These are phyloP conservation scores for Xylaria digitata DNA, from an alignment of 2,329 filamentous ascomycete genomes.

Conservation along the genomic window DNA sequence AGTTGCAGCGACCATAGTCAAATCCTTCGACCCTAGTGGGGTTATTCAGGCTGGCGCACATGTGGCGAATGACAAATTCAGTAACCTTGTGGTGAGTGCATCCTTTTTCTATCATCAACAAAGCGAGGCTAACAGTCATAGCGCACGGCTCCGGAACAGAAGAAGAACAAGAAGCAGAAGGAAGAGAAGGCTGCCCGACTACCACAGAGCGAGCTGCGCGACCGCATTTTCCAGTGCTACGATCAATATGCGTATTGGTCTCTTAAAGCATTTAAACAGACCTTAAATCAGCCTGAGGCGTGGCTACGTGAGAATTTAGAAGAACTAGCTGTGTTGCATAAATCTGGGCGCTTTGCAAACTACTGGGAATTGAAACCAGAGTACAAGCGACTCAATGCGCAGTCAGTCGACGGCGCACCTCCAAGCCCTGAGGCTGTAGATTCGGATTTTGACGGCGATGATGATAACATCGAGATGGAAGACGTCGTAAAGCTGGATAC, in stretches of 20 bases:
- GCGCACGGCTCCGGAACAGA: constrained; percentile 55
- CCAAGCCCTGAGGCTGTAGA: constrained; percentile 59
- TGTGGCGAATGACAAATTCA: constrained; percentile 59
- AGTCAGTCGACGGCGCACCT: constrained; percentile 63
- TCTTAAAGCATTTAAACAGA: constrained; percentile 84
- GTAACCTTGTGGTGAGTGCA: constrained; percentile 67
- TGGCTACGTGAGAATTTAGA: constrained; percentile 88
- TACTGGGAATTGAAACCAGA: constrained; percentile 84
- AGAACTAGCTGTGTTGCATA: constrained; percentile 83
- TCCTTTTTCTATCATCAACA: constrained; percentile 2
- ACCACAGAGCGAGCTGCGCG: constrained; percentile 86
- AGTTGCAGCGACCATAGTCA: constrained; percentile 60
- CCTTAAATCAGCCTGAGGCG: constrained; percentile 88
- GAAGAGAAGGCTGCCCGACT: constrained; percentile 77
- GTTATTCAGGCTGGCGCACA: constrained; percentile 69
- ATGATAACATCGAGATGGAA: constrained; percentile 80
- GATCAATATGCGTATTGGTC: constrained; percentile 90
- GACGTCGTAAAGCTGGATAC: constrained; percentile 65
- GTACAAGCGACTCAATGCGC: constrained; percentile 67
- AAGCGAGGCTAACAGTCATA: constrained; percentile 33
- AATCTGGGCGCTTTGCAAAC: constrained; percentile 85
- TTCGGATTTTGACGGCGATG: constrained; percentile 71
- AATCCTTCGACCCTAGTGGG: constrained; percentile 60
- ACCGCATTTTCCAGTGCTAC: constrained; percentile 86
- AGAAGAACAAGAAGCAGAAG: constrained; percentile 76